Conservation (phyloP, 495 filamentous ascomycete genomes). For the Neurospora sp. region DNA sequence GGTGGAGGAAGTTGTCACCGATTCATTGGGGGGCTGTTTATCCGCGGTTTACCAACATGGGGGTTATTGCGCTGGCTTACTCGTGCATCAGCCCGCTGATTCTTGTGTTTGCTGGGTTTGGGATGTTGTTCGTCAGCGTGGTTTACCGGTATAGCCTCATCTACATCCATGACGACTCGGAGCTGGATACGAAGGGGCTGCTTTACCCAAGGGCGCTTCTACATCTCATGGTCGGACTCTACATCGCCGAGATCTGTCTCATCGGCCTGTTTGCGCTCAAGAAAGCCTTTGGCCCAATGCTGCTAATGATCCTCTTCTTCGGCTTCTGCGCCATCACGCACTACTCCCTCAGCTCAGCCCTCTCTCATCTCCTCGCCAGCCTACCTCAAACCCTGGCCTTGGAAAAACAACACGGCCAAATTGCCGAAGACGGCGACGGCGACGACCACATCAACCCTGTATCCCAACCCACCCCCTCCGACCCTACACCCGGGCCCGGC, state of each 20-base stretch:
- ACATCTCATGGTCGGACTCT: constrained; percentile 74
- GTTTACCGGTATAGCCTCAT: constrained; percentile 75
- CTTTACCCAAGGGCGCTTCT: constrained; percentile 70
- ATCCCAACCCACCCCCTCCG: constrained; percentile 2
- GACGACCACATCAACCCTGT: constrained; percentile 17
- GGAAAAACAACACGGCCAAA: constrained; percentile 41
- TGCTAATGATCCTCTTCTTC: constrained; percentile 65
- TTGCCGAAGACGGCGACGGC: constrained; percentile 17
- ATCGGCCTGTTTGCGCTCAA: constrained; percentile 74
- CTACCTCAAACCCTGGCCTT: constrained; percentile 46
- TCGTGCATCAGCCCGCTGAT: constrained; percentile 86
- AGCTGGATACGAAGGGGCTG: constrained; percentile 75
- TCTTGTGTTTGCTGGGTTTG: constrained; percentile 68
- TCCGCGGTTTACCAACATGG: constrained; percentile 65
- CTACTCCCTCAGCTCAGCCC: constrained; percentile 61
- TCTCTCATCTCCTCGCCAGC: constrained; percentile 64
- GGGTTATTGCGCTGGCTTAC: constrained; percentile 60
- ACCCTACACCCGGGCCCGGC: neutral
- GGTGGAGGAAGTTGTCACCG: constrained; percentile 53
- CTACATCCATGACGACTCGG: constrained; percentile 59
- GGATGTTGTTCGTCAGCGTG: constrained; percentile 68
- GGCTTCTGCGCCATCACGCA: constrained; percentile 70
- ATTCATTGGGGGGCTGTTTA: constrained; percentile 60
- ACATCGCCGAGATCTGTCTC: constrained; percentile 67
- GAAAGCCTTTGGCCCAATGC: constrained; percentile 55